Conservation (phyloP, 1,139 yeast genomes). For the Candida albicans region DNA sequence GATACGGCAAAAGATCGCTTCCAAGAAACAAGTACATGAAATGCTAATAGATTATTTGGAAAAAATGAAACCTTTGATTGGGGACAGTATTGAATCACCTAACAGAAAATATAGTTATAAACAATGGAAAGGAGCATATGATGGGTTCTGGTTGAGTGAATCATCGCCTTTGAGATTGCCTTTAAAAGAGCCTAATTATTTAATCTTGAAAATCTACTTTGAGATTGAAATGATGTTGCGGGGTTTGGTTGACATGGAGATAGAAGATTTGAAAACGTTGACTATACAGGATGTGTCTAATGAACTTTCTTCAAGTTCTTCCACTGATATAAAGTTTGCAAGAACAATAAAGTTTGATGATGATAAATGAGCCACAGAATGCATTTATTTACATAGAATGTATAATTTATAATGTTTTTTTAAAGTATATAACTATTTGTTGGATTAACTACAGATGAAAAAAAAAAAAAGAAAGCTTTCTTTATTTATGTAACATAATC, state of each 20-base stretch:
- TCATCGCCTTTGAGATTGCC: constrained; percentile 68
- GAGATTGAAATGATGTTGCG: constrained; percentile 24
- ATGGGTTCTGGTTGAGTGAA: constrained; percentile 53
- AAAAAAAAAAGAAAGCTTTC: too few species aligned
- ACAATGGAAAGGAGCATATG: constrained; percentile 24
- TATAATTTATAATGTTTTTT: too few species aligned
- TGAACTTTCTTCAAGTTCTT: background rate
- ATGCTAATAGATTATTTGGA: constrained; percentile 21
- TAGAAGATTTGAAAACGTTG: constrained; percentile 13
- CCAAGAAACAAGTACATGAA: constrained; percentile 17
- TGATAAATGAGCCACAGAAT: background rate
- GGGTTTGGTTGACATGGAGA: constrained; percentile 18
- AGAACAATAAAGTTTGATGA: background rate
- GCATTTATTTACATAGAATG: too few species aligned
- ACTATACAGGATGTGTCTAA: constrained; percentile 20
- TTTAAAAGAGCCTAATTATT: constrained; percentile 62
- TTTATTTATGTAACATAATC: too few species aligned
- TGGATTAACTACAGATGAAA: too few species aligned
- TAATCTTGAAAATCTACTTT: constrained; percentile 46
- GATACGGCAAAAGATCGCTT: constrained; percentile 7
- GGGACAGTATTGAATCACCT: constrained; percentile 35
- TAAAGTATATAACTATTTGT: too few species aligned
- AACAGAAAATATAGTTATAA: constrained; percentile 30
- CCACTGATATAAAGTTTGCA: background rate
- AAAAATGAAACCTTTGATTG: constrained; percentile 27